Base-by-base conservation (phyloP, 768 basidiomycete species). In the Lactifluus echinatus region DNA sequence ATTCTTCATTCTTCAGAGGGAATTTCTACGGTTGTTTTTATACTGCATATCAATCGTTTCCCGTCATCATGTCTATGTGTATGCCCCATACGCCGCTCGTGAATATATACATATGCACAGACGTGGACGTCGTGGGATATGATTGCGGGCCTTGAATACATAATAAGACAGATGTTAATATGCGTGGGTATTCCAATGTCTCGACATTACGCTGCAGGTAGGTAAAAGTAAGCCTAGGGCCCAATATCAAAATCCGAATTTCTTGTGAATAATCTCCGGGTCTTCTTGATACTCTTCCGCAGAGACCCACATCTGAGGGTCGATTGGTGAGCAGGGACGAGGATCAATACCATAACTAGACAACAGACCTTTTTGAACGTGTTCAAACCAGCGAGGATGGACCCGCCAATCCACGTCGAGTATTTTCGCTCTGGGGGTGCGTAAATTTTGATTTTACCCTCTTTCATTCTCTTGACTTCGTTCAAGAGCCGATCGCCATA, bases 391-490 rank as follows among this genome's bases (percentile, higher is more conserved):
- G 95, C 95, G 51, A 99, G 73, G 68, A 99, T 99, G 55, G 91
- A 94, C 5, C 96, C 96, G 52, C 96, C 95, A 66, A 93, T 93
- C 91, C 91, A 94, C 45, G 91, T 93, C 33, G 90, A 92, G 72
- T 95, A 95, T 72, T 98, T 99, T 64, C 96, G 85, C 73, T 99
- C 96, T n/a, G 96, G 96, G 19, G 96, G 96, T 26, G 96, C 96
- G 65, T 91, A 95, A 66, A 99, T 99, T 76, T 95, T 96, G 72
- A 99, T 93, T 77, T 98, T 99, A 66, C 95, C 82, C 64, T 98
- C 95, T 69, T 93, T 93, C 63, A 97, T 71, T 28, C 26, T 94
- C 78, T 97, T 97, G 50, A 96, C 90, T 72, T 99, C 96, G 66
- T 94, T 92, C 57, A 98, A 76, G 50, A 99, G 77, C 52, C 96